Conservation (phyloP, 306 rosid species). For the Castanea sativa region DNA sequence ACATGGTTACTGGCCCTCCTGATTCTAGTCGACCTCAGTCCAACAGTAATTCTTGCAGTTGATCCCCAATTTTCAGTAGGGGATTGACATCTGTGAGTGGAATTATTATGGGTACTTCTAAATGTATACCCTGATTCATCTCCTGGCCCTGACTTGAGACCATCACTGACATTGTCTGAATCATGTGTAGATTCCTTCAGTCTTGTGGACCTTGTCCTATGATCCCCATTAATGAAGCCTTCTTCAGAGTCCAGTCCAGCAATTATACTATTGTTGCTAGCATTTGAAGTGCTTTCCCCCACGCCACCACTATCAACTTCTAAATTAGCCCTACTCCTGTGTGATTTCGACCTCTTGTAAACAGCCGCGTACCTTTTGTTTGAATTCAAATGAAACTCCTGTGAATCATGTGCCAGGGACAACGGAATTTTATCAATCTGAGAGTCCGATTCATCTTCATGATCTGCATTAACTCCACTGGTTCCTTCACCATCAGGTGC, state of each 20-base stretch:
- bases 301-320: constrained; percentile 45
- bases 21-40: constrained; percentile 83
- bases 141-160: constrained; percentile 43
- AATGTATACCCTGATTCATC: constrained; percentile 40
- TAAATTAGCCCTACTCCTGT: constrained; percentile 45
- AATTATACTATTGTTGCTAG: constrained; percentile 42
- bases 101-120: constrained; percentile 43
- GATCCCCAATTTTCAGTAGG: constrained; percentile 63
- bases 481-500: constrained; percentile 36
- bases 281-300: constrained; percentile 61
- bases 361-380: constrained; percentile 79
- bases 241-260: constrained; percentile 39
- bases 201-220: constrained; percentile 46
- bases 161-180: constrained; percentile 35
- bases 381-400: constrained; percentile 37
- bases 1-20: constrained; percentile 57
- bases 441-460: constrained; percentile 41
- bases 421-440: constrained; percentile 31
- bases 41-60: constrained; percentile 68
- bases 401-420: constrained; percentile 34
- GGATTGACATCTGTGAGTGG: constrained; percentile 41
- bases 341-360: constrained; percentile 71
- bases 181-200: constrained; percentile 40
- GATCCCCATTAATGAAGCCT: constrained; percentile 43
- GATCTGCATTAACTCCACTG: constrained; percentile 35